Evolutionary conservation across 306 rosid genomes (phyloP), one percentile per base, ranked within the genome.

Genomic region (Prunus davidiana): DNA sequence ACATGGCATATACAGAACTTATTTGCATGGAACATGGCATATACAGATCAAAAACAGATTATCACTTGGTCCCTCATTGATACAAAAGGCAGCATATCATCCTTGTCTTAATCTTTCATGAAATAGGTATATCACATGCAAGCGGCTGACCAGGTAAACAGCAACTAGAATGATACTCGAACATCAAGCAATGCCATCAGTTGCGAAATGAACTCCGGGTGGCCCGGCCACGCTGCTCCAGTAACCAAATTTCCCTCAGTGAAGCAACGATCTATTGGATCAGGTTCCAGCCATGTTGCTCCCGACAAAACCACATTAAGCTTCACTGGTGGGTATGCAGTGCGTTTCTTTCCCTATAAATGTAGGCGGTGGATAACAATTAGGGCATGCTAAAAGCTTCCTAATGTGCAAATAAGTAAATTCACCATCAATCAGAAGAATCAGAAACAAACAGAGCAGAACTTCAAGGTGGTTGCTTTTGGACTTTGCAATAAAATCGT

Each of bases 251-350:
- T 22, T 22, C 22, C 22, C 22, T 22, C 22, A 1, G 96, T 92
- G 89, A 95, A 86, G 84, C 96, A 92, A 16, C 93, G 89, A 72
- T 91, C 68, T 51, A 92, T 90, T 25, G 97, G 98, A 18, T 89
- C 84, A 4, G 97, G 97, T 81, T 95, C 98, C 85, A 86, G 43
- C 97, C 97, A 95, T 34, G 87, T 84, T 20, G 91, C 98, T 38
- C 97, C 96, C 24, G 85, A 3, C 14, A 92, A 71, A 54, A 85
- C 89, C 58, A 95, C 92, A 41, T 90, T 81, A 63, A 95, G 92
- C 86, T 88, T 92, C 81, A 86, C 93, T 1, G 89, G 89, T 12
- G 96, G 97, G 82, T 88, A 84, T 13, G 97, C 97, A 27, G 98
- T 92, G 46, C 97, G 88, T 79, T 87, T 90, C 86, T 83, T 92